Conservation (phyloP, 2,329 filamentous ascomycete genomes). For the Davidsoniella neocaledoniae region DNA sequence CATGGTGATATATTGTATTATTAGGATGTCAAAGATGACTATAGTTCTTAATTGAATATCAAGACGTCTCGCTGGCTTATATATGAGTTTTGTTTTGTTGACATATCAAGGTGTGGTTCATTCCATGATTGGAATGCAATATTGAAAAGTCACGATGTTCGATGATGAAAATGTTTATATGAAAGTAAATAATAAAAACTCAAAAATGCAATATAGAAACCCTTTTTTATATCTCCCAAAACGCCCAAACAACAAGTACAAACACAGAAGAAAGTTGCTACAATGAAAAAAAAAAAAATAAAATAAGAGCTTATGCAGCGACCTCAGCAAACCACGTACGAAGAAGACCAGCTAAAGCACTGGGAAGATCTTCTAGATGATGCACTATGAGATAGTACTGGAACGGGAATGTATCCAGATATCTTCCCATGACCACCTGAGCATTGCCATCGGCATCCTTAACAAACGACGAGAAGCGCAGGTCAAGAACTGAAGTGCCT, state of each 20-base stretch:
- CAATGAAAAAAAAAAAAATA: background rate
- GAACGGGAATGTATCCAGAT: conserved; percentile 93
- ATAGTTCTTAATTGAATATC: too few relatives aligned
- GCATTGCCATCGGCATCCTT: conserved; percentile 43
- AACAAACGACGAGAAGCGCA: conserved; percentile 74
- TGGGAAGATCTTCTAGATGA: conserved; percentile 78
- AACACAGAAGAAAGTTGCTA: background rate
- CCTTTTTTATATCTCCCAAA: background rate
- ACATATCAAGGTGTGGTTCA: too few relatives aligned
- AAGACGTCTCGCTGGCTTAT: too few relatives aligned
- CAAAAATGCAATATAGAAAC: conserved; percentile 1
- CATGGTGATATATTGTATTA: too few relatives aligned
- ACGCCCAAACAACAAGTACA: background rate
- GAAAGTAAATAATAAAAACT: background rate
- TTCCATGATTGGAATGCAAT: conserved; percentile 1
- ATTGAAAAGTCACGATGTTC: background rate
- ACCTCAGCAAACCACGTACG: conserved; percentile 89
- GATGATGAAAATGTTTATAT: background rate
- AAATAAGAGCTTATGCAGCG: conserved; percentile 21
- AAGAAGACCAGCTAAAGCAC: conserved; percentile 70
- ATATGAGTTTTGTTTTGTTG: too few relatives aligned
- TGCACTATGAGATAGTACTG: conserved; percentile 92
- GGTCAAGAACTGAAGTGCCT: conserved; percentile 59
- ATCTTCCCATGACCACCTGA: conserved; percentile 68
- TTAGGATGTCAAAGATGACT: too few relatives aligned